phyloP scores from a whole-genome alignment of 1,139 yeast species.

The Lodderomyces parapsilosis region DNA sequence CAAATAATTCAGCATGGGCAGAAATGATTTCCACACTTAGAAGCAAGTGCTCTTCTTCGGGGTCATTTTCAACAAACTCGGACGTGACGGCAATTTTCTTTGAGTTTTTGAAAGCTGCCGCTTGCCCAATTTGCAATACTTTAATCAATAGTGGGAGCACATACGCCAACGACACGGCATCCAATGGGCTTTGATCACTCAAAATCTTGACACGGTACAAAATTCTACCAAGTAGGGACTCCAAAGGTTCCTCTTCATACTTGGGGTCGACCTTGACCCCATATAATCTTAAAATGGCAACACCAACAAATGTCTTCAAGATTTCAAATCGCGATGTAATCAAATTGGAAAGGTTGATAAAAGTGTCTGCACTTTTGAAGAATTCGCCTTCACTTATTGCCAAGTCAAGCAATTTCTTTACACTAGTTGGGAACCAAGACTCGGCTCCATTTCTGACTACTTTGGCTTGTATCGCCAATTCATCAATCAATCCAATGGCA shows the following conservation, averaged over 20 bases:
- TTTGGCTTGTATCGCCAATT: conserved; percentile 50
- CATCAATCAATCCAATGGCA: conserved; percentile 52
- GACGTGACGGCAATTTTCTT: conserved; percentile 49
- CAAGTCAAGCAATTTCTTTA: conserved; percentile 44
- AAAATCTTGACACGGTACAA: conserved; percentile 75
- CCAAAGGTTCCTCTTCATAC: conserved; percentile 50
- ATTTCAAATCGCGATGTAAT: conserved; percentile 50
- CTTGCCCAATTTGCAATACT: conserved; percentile 60
- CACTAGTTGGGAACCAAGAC: conserved; percentile 71
- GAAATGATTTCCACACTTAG: conserved; percentile 77
- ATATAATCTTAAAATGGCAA: conserved; percentile 61
- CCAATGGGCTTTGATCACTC: conserved; percentile 72
- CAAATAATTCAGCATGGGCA: conserved; percentile 73
- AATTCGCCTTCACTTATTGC: conserved; percentile 19
- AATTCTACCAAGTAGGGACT: conserved; percentile 58
- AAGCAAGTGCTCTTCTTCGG: conserved; percentile 82
- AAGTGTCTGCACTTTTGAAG: conserved; percentile 33
- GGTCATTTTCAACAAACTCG: conserved; percentile 76
- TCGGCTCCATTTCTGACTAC: conserved; percentile 66
- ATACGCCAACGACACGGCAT: conserved; percentile 66
- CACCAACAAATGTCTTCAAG: conserved; percentile 56
- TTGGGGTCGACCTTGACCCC: conserved; percentile 41
- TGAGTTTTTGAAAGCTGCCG: conserved; percentile 50
- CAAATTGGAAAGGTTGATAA: conserved; percentile 42
- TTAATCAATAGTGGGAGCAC: conserved; percentile 69